Conservation (phyloP, 805 yeast species). For the Monosporozyma unispora region DNA sequence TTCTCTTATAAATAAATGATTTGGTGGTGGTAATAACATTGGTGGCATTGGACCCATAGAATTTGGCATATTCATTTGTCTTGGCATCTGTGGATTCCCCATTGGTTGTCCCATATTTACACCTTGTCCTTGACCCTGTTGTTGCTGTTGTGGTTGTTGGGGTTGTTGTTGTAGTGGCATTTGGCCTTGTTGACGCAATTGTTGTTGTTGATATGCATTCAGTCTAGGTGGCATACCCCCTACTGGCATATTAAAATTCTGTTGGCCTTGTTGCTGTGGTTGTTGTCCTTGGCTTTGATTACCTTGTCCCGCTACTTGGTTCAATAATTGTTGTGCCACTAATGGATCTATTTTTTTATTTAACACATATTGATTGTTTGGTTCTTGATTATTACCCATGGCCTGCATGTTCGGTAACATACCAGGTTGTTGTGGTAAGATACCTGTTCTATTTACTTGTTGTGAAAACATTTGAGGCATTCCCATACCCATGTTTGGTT, state of each 20-base stretch:
- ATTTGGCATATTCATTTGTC: conserved; percentile 9
- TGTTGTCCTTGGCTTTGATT: conserved; percentile 12
- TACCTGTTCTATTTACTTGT: conserved; percentile 19
- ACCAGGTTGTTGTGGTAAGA: conserved; percentile 18
- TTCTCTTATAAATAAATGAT: conserved; percentile 45
- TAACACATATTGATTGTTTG: conserved; percentile 15
- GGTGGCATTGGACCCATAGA: conserved; percentile 11
- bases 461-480: conserved; percentile 26
- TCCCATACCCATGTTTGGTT: conserved; percentile 20
- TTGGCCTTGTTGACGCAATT: conserved; percentile 8
- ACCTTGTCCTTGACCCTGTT: conserved; percentile 6
- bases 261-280: conserved; percentile 17
- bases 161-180: conserved; percentile 2
- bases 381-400: conserved; percentile 10
- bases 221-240: conserved; percentile 22
- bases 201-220: conserved; percentile 12
- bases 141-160: conserved; percentile 7
- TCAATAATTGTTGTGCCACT: conserved; percentile 10
- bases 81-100: conserved; percentile 8
- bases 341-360: conserved; percentile 25
- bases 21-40: conserved; percentile 23
- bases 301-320: conserved; percentile 6
- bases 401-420: conserved; percentile 12
- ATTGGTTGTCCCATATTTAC: conserved; percentile 6
- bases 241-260: background rate